Evolutionary conservation across 148 eudicot species (phyloP), one percentile per base, ranked within the genome.

Genomic region (Camellia japonica): DNA sequence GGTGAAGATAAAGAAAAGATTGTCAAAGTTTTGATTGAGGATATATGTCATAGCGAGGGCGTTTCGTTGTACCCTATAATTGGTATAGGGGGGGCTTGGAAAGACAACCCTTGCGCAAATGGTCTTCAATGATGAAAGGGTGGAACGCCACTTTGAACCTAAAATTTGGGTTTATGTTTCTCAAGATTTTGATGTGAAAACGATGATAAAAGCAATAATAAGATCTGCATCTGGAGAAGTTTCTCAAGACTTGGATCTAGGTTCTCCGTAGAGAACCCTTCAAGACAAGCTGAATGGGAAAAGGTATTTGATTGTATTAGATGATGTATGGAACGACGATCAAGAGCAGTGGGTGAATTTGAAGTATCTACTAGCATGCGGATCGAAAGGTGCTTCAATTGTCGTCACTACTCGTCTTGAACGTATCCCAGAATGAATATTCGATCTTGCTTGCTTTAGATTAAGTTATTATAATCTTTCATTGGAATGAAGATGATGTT

Each of bases 271-370:
- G 16, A 42, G 7, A 42, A 9, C 2, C 1, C 38, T 75, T 59
- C 68, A 9, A 38, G 42, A 74, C 3, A 1, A 41, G 3, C 3
- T 58, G 44, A 18, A 43, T 60, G 68, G 60, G 7, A 60, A 60
- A 43, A 18, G 54, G 19, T 75, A 42, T 4, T 3, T 75, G 38
- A 9, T 75, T 43, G 62, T 73, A 7, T 30, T 73, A 3, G 76
- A 73, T 73, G 76, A 73, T 55, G 14, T 55, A 13, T 73, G 78
- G 78, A 3, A 16, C 41, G 38, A 18, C 7, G 55, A 43, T 60
- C 67, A 59, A 42, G 68, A 41, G 60, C 42, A 75, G 44, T 75
- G 78, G 78, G 18, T 16, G 4, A 9, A 0, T 23, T 16, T 63
- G 30, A 63, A 63, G 30, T 63, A 19, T 63, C 23, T 18, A 63